A percentile compares a stretch with the other conserved stretches of the same genome.
Evolutionary conservation across 768 basidiomycete species (phyloP).

Genomic region (Russula ochroleuca): DNA sequence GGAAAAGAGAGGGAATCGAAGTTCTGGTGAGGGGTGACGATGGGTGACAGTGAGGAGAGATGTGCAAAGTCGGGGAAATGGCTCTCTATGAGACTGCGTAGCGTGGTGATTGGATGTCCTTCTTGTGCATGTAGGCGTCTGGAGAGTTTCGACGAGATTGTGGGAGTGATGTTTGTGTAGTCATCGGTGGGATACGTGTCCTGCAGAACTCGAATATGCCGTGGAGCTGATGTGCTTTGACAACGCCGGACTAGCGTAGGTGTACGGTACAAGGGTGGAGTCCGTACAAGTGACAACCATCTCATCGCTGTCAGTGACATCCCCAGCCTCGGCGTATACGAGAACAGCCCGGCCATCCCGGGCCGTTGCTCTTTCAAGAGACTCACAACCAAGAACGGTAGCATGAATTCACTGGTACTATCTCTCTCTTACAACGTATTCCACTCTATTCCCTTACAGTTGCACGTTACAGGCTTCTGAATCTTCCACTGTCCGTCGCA

Average conservation of each 20-base stretch:
- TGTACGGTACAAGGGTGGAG: background rate
- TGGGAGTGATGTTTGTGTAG: slow-evolving; percentile 78
- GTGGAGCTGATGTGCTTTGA: slow-evolving; percentile 16
- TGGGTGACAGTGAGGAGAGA: slow-evolving; percentile 73
- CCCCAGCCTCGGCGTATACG: background rate
- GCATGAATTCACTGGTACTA: slow-evolving; percentile 10
- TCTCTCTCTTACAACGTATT: background rate
- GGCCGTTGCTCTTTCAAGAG: background rate
- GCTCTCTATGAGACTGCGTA: slow-evolving; percentile 77
- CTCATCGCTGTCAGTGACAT: background rate
- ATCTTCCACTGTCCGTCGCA: slow-evolving; percentile 20
- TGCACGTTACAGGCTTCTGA: slow-evolving; percentile 14
- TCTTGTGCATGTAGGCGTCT: slow-evolving; percentile 70
- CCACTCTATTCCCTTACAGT: background rate
- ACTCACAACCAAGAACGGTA: slow-evolving; percentile 23
- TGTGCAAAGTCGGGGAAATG: slow-evolving; percentile 75
- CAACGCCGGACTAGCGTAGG: background rate
- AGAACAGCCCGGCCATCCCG: background rate
- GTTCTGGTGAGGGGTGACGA: slow-evolving; percentile 88
- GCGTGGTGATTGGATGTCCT: slow-evolving; percentile 81
- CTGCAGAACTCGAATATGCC: slow-evolving; percentile 51
- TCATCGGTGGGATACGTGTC: slow-evolving; percentile 68
- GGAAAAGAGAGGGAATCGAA: slow-evolving; percentile 98
- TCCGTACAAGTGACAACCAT: slow-evolving; percentile 2
- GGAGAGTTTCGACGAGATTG: slow-evolving; percentile 78